Base-by-base conservation (phyloP, 805 yeast genomes). In the Barnettozyma populi region DNA sequence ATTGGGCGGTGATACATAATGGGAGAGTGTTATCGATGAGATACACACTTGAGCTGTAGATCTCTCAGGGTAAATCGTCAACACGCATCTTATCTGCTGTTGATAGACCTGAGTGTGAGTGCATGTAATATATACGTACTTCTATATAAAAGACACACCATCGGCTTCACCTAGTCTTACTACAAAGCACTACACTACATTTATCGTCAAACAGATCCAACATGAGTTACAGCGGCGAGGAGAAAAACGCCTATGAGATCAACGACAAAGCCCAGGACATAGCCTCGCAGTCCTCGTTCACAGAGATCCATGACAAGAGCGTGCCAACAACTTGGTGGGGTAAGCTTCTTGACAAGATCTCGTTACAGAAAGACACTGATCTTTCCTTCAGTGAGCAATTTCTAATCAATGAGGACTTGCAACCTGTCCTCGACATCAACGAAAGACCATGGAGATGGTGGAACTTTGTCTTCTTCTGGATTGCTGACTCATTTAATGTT, bases 381-480 rank as follows among this genome's bases (percentile, higher is more conserved):
- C 69, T 84, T 34, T 68, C 86, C 0, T 54, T 78, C 3, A 55
- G 78, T 2, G 87, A 86, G 58, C 70, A 83, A 53, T 89, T 85
- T 57, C 72, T 89, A 35, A 77, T 74, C 61, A 88, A 88, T 65
- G 72, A 74, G 55, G 97, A 89, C 68, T 73, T 89, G 58, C 77
- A 79, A 54, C 96, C 96, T 0, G 89, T 88, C 4, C 41, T 57
- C 14, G 92, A 87, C 60, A 73, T 67, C 14, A 76, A 69, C 4
- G 79, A 95, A 58, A 73, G 96, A 59, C 75, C 77, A n/a, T 89
- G 97, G 97, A 69, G 78, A 25, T 86, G 95, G 95, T 81, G 72
- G 65, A 86, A 88, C 64, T 89, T 70, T 62, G 81, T 85, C 13
- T 80, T 78, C 53, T 85, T 86, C 57, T 89, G 97, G 97, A 65